Evolutionary conservation across 257 asterid genomes (phyloP), one percentile per base, ranked within the genome.

Genomic region (Solanum raphanifolium): DNA sequence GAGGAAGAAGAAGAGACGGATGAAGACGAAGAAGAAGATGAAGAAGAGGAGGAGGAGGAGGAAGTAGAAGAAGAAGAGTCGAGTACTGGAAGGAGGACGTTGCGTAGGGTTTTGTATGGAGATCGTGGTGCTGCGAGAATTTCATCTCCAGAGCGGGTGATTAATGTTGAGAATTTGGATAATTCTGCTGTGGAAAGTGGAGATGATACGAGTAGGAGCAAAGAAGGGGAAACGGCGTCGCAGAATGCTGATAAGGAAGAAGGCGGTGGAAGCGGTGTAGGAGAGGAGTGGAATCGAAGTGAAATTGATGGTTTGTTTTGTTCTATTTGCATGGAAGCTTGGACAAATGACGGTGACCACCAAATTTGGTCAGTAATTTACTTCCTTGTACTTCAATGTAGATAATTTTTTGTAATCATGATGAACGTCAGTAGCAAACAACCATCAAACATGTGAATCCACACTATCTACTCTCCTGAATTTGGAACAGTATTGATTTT

Each of bases 271-370:
- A 9, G 87, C 27, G 84, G 52, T 32, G 66, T 18, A 79, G 72
- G 35, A 38, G 89, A 72, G 71, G 94, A 90, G 86, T 91, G 90
- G 83, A 87, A 74, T 84, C 88, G 89, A 92, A 91, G 92, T 84
- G 98, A 95, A 35, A 87, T 94, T 55, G 99, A 97, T 82, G 98
- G 99, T 23, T 72, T 93, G 81, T 91, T 84, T 87, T 97, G 99
- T 91, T 93, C 99, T 10, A 97, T 97, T 83, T 97, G 99, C 91
- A 92, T 91, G 88, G 99, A 95, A 86, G 93, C 98, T 68, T 97
- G 99, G 99, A 88, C 98, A 83, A 90, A 91, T 78, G 96, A 91
- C 35, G 98, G 98, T 43, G 95, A 93, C 52, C 99, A 97, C 88
- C 93, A 91, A 86, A 86, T 95, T 88, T 93, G 99, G 99, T 83